These are phyloP conservation scores for Hyaloscypha hepaticicola DNA, from an alignment of 495 filamentous ascomycete species.

Conservation along the genomic window DNA sequence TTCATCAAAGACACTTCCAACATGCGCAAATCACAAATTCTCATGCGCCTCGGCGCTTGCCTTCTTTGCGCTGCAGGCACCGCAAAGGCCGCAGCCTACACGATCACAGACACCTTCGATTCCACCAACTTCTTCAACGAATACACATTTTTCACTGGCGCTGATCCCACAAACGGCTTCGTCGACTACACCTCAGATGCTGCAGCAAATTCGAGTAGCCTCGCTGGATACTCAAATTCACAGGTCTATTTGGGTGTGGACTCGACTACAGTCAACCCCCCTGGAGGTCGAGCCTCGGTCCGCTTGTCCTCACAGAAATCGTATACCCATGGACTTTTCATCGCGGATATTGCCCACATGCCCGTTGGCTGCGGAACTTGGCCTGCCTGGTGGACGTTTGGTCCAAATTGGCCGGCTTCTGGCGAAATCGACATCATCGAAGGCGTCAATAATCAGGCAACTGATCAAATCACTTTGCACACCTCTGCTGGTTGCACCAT, in stretches of 20 bases:
- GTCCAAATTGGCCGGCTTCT: constrained; percentile 70
- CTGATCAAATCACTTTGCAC: constrained; percentile 74
- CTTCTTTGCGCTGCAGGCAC: constrained; percentile 21
- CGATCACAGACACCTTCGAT: constrained; percentile 46
- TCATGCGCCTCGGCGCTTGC: constrained; percentile 9
- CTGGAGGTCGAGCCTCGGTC: constrained; percentile 62
- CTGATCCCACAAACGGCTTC: constrained; percentile 69
- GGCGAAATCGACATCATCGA: constrained; percentile 96
- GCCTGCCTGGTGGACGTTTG: constrained; percentile 68
- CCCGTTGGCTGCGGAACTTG: constrained; percentile 67
- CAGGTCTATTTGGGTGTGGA: constrained; percentile 60
- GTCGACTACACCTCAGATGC: constrained; percentile 61
- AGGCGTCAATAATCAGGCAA: constrained; percentile 66
- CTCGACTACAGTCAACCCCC: constrained; percentile 42
- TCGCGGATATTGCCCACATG: constrained; percentile 77
- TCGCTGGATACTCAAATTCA: constrained; percentile 55
- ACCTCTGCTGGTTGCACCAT: constrained; percentile 65
- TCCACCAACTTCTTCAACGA: constrained; percentile 54
- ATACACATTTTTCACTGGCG: constrained; percentile 51
- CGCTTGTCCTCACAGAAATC: constrained; percentile 66
- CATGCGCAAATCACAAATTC: constrained; percentile 22
- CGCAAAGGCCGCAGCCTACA: constrained; percentile 19
- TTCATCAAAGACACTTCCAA: constrained; percentile 6
- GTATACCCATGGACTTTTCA: constrained; percentile 68
- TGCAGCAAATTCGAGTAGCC: constrained; percentile 52